Evolutionary conservation across 768 basidiomycete species (phyloP).

Genomic region (Psilocybe tampanensis): DNA sequence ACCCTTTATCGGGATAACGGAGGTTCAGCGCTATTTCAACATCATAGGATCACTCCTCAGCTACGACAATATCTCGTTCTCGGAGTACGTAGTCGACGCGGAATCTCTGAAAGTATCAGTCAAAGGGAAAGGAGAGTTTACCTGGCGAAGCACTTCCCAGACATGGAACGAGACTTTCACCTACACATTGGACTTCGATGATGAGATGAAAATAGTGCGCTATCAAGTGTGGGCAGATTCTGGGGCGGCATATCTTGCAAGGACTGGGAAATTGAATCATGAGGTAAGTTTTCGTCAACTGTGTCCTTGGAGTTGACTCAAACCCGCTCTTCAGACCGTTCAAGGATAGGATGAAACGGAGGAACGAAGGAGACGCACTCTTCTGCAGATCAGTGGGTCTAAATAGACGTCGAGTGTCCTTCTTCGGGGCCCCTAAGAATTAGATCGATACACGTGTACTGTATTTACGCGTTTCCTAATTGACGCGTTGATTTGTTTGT

Average conservation of each 20-base stretch:
- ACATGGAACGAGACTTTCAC: conserved; percentile 65
- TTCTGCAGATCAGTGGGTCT: too few species aligned
- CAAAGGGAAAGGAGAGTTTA: conserved; percentile 57
- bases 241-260: conserved; percentile 63
- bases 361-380: too few species aligned
- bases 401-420: too few species aligned
- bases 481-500: conserved; percentile 23
- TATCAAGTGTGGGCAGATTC: conserved; percentile 76
- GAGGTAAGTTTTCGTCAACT: neutral
- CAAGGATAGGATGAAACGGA: too few species aligned
- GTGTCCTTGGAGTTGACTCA: too few species aligned
- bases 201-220: conserved; percentile 51
- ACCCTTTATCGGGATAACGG: conserved; percentile 44
- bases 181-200: conserved; percentile 64
- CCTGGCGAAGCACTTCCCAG: conserved; percentile 53
- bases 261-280: conserved; percentile 16
- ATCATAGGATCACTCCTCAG: conserved; percentile 45
- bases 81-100: conserved; percentile 55
- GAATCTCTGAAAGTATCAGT: conserved; percentile 53
- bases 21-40: conserved; percentile 51
- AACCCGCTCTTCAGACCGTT: too few species aligned
- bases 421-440: too few species aligned
- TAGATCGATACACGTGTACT: too few species aligned
- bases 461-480: neutral
- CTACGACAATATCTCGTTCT: conserved; percentile 56